Evolutionary conservation across 2,329 filamentous ascomycete species (phyloP).

Genomic region (Eurotiales sp.): DNA sequence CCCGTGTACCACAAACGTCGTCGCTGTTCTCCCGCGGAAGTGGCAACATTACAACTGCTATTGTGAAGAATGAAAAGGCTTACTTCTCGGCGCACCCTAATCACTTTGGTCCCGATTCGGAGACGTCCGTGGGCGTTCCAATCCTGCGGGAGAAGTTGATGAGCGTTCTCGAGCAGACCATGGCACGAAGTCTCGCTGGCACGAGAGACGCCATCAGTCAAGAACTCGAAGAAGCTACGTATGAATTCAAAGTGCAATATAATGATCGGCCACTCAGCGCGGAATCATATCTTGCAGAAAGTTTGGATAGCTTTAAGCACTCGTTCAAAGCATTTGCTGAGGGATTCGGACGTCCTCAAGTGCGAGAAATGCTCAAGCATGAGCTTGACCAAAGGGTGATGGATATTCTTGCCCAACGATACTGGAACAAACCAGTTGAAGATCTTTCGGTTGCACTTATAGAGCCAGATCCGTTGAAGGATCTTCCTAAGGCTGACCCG

Average conservation of each 20-base stretch:
- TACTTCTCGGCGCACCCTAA: conserved; percentile 81
- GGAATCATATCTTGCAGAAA: conserved; percentile 94
- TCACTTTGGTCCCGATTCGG: conserved; percentile 71
- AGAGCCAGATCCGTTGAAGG: conserved; percentile 69
- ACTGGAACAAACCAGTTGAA: conserved; percentile 96
- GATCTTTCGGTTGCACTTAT: conserved; percentile 65
- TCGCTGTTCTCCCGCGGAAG: conserved; percentile 81
- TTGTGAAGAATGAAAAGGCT: conserved; percentile 80
- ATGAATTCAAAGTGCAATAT: conserved; percentile 99
- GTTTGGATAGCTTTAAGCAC: conserved; percentile 93
- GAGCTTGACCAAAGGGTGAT: conserved; percentile 93
- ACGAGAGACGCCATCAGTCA: conserved; percentile 91
- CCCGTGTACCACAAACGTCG: conserved; percentile 63
- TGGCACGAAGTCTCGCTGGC: conserved; percentile 85
- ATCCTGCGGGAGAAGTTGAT: conserved; percentile 93
- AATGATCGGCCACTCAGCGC: conserved; percentile 93
- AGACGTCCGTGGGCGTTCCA: conserved; percentile 74
- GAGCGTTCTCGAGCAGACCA: conserved; percentile 93
- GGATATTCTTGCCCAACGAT: conserved; percentile 85
- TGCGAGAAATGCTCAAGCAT: conserved; percentile 82
- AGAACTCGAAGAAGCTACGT: conserved; percentile 92
- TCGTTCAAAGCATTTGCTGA: conserved; percentile 93
- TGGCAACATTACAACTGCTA: conserved; percentile 73
- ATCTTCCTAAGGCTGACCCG: conserved; percentile 79
- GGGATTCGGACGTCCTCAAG: conserved; percentile 81